Evolutionary conservation across 2,329 filamentous ascomycete genomes (phyloP).

Genomic region (Thielaviopsis punctulata): DNA sequence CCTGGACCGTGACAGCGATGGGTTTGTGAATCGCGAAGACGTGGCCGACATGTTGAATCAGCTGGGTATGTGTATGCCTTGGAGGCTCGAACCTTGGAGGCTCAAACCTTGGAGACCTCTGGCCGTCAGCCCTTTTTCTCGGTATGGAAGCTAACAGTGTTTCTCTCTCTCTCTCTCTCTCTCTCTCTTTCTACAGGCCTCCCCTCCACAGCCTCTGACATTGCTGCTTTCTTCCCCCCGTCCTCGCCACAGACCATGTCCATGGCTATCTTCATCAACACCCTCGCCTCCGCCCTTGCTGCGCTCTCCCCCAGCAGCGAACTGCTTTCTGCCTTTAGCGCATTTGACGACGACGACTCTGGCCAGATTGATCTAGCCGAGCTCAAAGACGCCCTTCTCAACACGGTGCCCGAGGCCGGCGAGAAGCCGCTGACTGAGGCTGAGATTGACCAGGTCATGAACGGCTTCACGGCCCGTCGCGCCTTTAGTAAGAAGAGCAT

Average conservation of each 20-base stretch:
- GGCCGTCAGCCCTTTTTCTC: no score
- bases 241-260: conserved; percentile 56
- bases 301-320: conserved; percentile 63
- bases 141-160: no score
- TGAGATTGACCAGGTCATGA: conserved; percentile 77
- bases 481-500: conserved; percentile 51
- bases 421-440: conserved; percentile 44
- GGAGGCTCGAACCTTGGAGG: no score
- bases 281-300: conserved; percentile 55
- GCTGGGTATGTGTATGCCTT: conserved; percentile 37
- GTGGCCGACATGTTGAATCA: conserved; percentile 77
- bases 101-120: no score
- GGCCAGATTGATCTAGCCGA: conserved; percentile 78
- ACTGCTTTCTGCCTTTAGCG: conserved; percentile 75
- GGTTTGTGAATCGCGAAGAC: conserved; percentile 64
- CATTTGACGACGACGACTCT: conserved; percentile 90
- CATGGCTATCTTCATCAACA: conserved; percentile 72
- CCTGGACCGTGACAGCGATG: conserved; percentile 76
- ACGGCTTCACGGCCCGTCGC: conserved; percentile 66
- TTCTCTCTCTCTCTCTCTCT: not conserved
- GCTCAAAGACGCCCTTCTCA: conserved; percentile 64
- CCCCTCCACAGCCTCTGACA: conserved; percentile 49
- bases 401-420: conserved; percentile 64
- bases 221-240: conserved; percentile 70
- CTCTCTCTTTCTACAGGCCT: conserved; percentile 37